Evolutionary conservation across 768 basidiomycete genomes (phyloP).

Genomic region (Mycena indigotica): DNA sequence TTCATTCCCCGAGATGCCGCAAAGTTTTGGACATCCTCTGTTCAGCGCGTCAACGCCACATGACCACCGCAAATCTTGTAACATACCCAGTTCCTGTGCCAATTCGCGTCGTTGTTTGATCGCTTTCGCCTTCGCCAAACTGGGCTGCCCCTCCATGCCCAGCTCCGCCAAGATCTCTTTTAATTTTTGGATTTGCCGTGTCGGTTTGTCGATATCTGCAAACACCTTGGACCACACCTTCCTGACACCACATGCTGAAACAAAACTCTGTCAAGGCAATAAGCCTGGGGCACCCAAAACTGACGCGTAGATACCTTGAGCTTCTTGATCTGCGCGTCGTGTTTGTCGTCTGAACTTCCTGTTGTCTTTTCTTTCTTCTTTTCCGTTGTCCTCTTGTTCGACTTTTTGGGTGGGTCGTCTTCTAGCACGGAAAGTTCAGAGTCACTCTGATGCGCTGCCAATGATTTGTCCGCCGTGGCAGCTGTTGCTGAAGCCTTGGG

Average conservation of each 20-base stretch:
- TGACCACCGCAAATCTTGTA: neutral
- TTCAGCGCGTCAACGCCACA: neutral
- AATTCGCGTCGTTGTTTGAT: constrained; percentile 77
- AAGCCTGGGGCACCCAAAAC: neutral
- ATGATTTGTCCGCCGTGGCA: constrained; percentile 1
- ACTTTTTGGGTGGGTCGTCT: constrained; percentile 57
- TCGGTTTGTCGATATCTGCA: constrained; percentile 54
- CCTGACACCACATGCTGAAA: constrained; percentile 75
- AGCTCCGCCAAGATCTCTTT: constrained; percentile 66
- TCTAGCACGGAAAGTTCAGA: constrained; percentile 63
- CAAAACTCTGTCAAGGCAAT: constrained; percentile 49
- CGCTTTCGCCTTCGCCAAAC: constrained; percentile 76
- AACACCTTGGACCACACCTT: constrained; percentile 80
- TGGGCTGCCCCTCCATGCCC: constrained; percentile 80
- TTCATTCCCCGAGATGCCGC: constrained; percentile 47
- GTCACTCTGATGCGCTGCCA: constrained; percentile 40
- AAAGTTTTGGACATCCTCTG: constrained; percentile 79
- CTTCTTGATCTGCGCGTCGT: constrained; percentile 70
- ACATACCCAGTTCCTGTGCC: constrained; percentile 75
- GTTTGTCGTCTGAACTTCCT: constrained; percentile 47
- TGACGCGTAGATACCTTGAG: constrained; percentile 56
- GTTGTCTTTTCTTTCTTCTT: constrained; percentile 38
- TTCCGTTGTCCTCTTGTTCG: constrained; percentile 36
- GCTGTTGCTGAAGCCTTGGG: neutral
- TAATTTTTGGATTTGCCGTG: constrained; percentile 66